Conservation (phyloP, 2,329 filamentous ascomycete genomes). For the Gliomastix tumulicola region DNA sequence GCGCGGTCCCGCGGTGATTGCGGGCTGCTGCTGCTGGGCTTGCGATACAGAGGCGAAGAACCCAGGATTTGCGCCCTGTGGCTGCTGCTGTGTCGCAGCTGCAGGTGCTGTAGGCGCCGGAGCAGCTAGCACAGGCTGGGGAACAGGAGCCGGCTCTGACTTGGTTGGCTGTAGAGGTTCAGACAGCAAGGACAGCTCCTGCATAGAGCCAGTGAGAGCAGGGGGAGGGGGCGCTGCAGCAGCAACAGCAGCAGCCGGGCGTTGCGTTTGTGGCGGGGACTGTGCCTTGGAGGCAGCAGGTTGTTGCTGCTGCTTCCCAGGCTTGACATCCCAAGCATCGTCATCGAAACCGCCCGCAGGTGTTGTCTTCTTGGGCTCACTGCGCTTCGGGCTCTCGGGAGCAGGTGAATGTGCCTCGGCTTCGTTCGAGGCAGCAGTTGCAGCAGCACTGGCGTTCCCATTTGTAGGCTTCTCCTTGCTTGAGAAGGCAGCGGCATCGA, state of each 20-base stretch:
- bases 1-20: conserved; percentile 33
- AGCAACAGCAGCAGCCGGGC: conserved; percentile 2
- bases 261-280: conserved; percentile 2
- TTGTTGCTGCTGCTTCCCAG: conserved; percentile 50
- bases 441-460: too few species aligned
- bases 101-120: neutral
- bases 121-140: conserved; percentile 20
- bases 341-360: conserved; percentile 76
- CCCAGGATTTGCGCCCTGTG: conserved; percentile 48
- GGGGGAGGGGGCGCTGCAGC: conserved; percentile 25
- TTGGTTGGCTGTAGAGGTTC: conserved; percentile 46
- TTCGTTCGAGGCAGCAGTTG: conserved; percentile 10
- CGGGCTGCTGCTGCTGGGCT: conserved; percentile 38
- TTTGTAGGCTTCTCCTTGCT: conserved; percentile 40
- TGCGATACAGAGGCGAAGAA: conserved; percentile 43
- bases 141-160: conserved; percentile 17
- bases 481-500: conserved; percentile 82
- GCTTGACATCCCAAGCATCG: conserved; percentile 95
- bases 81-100: conserved; percentile 29
- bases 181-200: conserved; percentile 47
- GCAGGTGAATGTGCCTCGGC: conserved; percentile 11
- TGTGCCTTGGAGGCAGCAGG: conserved; percentile 7
- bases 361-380: conserved; percentile 13
- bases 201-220: conserved; percentile 60
- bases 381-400: conserved; percentile 4